phyloP scores from a whole-genome alignment of 129 eudicot genomes.

The Ambrosia trifida region DNA sequence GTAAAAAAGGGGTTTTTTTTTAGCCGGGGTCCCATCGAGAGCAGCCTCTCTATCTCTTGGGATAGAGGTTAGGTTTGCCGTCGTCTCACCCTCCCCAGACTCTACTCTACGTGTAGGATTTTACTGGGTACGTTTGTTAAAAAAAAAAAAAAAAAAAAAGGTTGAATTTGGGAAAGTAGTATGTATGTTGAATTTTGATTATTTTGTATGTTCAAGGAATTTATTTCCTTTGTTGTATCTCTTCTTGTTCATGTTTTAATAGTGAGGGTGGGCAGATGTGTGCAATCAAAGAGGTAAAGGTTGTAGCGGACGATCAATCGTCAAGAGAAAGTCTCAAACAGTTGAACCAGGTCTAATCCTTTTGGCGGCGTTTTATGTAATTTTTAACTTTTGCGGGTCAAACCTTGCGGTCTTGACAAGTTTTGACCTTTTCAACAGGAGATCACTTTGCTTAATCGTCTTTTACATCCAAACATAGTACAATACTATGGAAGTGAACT shows the following conservation, averaged over 20 bases:
- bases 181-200: neutral
- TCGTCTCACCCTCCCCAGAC: no score
- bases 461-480: constrained; percentile 81
- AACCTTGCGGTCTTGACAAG: constrained; percentile 10
- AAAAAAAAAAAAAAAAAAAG: no score
- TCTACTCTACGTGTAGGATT: no score
- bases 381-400: neutral
- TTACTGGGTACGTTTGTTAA: neutral
- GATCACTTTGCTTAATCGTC: constrained; percentile 68
- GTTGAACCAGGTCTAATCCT: constrained; percentile 68
- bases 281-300: constrained; percentile 84
- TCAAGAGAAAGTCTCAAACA: constrained; percentile 87
- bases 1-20: no score
- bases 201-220: constrained; percentile 11
- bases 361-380: neutral
- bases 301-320: constrained; percentile 66
- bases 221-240: constrained; percentile 22
- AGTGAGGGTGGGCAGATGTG: constrained; percentile 96
- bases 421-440: constrained; percentile 53
- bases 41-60: no score
- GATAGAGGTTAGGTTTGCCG: no score
- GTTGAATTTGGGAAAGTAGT: neutral
- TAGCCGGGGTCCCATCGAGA: no score
- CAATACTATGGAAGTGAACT: constrained; percentile 87
- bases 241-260: constrained; percentile 19